These are phyloP conservation scores for Ophiostoma sp. DNA, from an alignment of 2,329 filamentous ascomycete species.

Conservation along the genomic window DNA sequence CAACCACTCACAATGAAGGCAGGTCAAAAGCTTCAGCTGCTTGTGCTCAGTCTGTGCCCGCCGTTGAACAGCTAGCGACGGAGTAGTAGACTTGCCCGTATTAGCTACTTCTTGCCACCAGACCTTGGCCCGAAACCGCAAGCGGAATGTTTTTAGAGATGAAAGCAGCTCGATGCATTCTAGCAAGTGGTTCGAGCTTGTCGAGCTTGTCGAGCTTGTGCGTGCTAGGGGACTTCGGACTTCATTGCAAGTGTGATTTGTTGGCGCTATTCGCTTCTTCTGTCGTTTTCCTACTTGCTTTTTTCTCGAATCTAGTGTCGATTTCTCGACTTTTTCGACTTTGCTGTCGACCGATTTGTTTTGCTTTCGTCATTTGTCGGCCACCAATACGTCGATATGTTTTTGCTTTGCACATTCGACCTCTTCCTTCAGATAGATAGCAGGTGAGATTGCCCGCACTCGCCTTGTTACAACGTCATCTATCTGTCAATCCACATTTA, in stretches of 20 bases:
- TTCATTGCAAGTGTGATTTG: neutral
- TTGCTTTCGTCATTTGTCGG: neutral
- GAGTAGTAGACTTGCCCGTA: neutral
- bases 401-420: neutral
- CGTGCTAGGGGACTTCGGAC: neutral
- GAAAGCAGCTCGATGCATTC: neutral
- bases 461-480: neutral
- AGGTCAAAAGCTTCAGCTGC: neutral
- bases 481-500: neutral
- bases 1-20: neutral
- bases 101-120: neutral
- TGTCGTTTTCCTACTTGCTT: neutral
- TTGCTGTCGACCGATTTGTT: neutral
- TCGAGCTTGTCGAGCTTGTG: neutral
- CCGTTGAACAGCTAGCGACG: neutral
- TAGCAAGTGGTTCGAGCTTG: neutral
- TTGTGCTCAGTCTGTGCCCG: neutral
- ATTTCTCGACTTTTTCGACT: neutral
- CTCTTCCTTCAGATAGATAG: neutral
- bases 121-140: neutral
- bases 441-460: neutral
- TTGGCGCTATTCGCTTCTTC: neutral
- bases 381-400: too few relatives aligned
- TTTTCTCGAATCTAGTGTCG: neutral
- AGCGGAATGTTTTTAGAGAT: neutral